phyloP scores from a whole-genome alignment of 2,329 filamentous ascomycete species.

The Coleophoma cylindrospora region DNA sequence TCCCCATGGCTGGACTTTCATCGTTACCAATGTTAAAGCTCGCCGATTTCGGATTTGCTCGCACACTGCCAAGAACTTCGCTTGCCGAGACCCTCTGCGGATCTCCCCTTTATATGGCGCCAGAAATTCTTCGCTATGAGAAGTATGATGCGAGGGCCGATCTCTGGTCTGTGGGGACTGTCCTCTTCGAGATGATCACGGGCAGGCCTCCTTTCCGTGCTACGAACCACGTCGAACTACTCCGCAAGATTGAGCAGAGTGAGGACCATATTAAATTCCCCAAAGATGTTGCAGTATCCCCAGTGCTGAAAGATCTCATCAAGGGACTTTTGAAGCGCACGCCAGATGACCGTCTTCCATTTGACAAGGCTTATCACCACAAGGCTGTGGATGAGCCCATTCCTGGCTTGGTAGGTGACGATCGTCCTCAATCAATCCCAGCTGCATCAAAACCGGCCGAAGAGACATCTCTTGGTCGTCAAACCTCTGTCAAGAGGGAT shows the following conservation, averaged over 20 bases:
- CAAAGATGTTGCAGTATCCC: conserved; percentile 63
- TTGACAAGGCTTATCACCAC: conserved; percentile 79
- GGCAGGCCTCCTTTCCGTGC: conserved; percentile 89
- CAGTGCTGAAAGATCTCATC: conserved; percentile 77
- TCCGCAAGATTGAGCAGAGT: conserved; percentile 85
- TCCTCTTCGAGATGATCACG: conserved; percentile 91
- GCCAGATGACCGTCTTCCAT: conserved; percentile 79
- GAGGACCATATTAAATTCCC: conserved; percentile 84
- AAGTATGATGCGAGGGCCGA: conserved; percentile 97
- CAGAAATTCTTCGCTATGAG: conserved; percentile 94
- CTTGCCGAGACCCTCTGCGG: conserved; percentile 95
- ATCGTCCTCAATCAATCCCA: conserved; percentile 39
- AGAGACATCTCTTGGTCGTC: conserved; percentile 14
- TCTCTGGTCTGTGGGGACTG: conserved; percentile 95
- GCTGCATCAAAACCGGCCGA: conserved; percentile 7
- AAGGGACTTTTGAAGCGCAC: conserved; percentile 77
- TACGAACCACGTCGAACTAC: conserved; percentile 87
- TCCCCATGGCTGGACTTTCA: conserved; percentile 73
- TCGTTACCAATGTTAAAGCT: conserved; percentile 95
- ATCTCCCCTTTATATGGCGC: conserved; percentile 97
- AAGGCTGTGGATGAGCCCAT: conserved; percentile 69
- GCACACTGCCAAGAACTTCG: conserved; percentile 83
- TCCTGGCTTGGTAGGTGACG: conserved; percentile 75
- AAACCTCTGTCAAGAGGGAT: conserved; percentile 16
- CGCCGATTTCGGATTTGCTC: conserved; percentile 97